A percentile compares a stretch with the other conserved stretches of the same genome.
Conservation (phyloP, 2,329 filamentous ascomycete species). For the Ascochyta viciae-villosae region DNA sequence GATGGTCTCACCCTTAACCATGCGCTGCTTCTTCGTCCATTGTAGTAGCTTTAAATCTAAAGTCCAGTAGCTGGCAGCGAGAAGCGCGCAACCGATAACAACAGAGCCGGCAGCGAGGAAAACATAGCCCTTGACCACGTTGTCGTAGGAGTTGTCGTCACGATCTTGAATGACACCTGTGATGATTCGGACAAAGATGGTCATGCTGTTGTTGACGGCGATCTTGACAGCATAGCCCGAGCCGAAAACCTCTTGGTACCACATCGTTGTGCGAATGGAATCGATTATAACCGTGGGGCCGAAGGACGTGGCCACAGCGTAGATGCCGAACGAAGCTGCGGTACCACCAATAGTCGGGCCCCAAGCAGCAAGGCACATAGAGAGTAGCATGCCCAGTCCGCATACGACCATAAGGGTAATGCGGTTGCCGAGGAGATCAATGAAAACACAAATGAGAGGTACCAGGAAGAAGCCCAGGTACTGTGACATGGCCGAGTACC, state of each 20-base stretch:
- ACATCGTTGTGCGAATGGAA: constrained; percentile 65
- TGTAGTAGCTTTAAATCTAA: constrained; percentile 60
- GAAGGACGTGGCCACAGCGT: constrained; percentile 62
- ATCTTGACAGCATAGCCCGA: constrained; percentile 67
- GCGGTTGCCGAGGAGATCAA: constrained; percentile 64
- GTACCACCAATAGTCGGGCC: constrained; percentile 59
- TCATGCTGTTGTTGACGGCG: constrained; percentile 69
- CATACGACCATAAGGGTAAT: constrained; percentile 56
- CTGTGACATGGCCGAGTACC: constrained; percentile 65
- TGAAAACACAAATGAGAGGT: constrained; percentile 62
- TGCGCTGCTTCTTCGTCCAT: constrained; percentile 64
- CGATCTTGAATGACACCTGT: constrained; percentile 66
- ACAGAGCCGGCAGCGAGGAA: constrained; percentile 60
- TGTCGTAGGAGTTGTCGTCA: constrained; percentile 63
- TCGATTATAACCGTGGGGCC: constrained; percentile 68
- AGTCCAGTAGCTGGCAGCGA: constrained; percentile 50
- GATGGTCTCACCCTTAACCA: constrained; percentile 55
- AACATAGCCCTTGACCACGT: constrained; percentile 64
- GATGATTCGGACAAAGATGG: constrained; percentile 65
- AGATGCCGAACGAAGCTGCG: constrained; percentile 66
- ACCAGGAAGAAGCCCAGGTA: constrained; percentile 66
- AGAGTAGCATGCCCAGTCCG: constrained; percentile 59
- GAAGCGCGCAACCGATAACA: constrained; percentile 52
- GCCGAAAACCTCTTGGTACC: constrained; percentile 67
- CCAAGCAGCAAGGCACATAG: constrained; percentile 64